Evolutionary conservation across 257 asterid species (phyloP), one percentile per base, ranked within the genome.

Genomic region (Nicotiana knightiana): DNA sequence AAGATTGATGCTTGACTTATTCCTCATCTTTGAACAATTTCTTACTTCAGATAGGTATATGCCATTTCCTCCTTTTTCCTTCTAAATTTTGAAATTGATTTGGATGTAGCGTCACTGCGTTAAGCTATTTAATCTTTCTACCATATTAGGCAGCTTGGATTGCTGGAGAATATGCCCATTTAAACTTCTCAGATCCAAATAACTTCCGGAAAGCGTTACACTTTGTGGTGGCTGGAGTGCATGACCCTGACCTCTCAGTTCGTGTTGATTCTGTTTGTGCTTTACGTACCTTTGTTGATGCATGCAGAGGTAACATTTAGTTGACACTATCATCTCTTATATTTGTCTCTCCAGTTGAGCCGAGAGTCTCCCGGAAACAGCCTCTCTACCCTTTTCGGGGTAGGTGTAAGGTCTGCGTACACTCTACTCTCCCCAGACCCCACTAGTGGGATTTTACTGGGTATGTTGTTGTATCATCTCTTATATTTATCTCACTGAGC

Each of bases 231-330:
- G 89, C 97, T 85, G 99, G 99, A 80, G 93, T 96, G 99, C 98
- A 96, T 30, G 99, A 96, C 84, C 95, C 91, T 51, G 98, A 96
- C 83, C 98, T 96, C 59, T 98, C 99, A 67, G 98, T 96, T 73
- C 99, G 99, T 78, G 91, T 96, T 84, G 99, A 96, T 86, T 96
- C 98, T 51, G 99, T 96, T 78, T 96, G 93, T 87, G 98, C 98
- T 3, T 85, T 96, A 81, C 99, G 98, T 67, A 90, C 97, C 28
- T 96, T 94, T 85, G 90, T 96, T 51, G 99, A 94, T 90, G 98
- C 99, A 64, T 96, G 98, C 92, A 90, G 84, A 76, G 99, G 99
- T 93, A 81, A 11, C 18, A 83, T 86, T 7, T 53, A 55, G 76
- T 32, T 58, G 35, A 28, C 32, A 18, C 83, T 65, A 30, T 70